Conservation (phyloP, 1,139 yeast species). For the Taphrina pruni region DNA sequence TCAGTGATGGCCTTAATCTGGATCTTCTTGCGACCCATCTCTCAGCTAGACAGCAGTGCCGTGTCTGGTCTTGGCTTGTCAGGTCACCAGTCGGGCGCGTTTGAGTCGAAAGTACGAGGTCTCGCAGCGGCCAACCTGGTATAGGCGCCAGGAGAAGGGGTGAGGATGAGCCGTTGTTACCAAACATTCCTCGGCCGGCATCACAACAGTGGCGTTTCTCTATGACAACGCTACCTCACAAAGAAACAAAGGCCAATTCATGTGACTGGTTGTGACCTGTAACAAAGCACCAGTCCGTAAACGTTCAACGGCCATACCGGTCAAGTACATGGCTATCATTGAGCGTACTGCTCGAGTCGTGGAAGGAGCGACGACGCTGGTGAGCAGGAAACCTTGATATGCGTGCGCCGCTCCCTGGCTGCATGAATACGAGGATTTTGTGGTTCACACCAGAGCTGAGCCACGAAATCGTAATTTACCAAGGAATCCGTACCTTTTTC, state of each 20-base stretch:
- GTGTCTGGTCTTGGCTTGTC: neutral
- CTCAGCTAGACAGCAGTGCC: constrained; percentile 5
- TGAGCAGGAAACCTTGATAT: no score
- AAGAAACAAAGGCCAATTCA: constrained; percentile 3
- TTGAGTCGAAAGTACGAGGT: constrained; percentile 11
- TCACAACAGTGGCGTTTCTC: constrained; percentile 15
- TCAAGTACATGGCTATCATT: no score
- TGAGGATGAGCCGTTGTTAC: neutral
- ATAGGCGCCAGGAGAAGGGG: neutral
- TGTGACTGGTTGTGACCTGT: constrained; percentile 8
- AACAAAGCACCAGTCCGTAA: neutral
- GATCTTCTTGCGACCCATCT: constrained; percentile 41
- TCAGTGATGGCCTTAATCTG: constrained; percentile 42
- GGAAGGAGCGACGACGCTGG: no score
- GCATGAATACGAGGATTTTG: no score
- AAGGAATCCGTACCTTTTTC: no score
- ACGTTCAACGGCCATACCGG: neutral
- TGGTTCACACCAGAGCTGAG: no score
- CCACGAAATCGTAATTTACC: no score
- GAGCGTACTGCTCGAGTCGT: no score
- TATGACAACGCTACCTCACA: constrained; percentile 11
- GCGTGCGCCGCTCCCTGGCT: no score
- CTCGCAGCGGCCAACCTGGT: constrained; percentile 1
- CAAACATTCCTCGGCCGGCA: constrained; percentile 16
- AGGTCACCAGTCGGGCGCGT: neutral